Conservation (phyloP, 2,329 filamentous ascomycete species). For the Ophiobolus disseminans region DNA sequence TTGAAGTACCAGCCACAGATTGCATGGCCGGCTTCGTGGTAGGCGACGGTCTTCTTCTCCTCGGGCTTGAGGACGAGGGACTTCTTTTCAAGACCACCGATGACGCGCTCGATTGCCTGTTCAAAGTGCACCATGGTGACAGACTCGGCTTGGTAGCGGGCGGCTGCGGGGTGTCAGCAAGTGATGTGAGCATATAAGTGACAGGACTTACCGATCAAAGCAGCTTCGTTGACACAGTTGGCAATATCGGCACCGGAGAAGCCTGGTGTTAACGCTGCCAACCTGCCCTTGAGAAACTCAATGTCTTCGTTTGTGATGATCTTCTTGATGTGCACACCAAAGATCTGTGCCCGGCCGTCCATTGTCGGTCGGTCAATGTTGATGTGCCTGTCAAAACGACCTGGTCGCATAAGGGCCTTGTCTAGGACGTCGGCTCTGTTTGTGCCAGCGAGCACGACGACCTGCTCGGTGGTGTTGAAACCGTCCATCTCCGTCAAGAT, state of each 20-base stretch:
- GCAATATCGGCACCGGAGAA: slow-evolving; percentile 98
- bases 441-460: slow-evolving; percentile 95
- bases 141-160: slow-evolving; percentile 77
- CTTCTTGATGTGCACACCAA: slow-evolving; percentile 91
- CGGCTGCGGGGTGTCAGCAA: slow-evolving; percentile 68
- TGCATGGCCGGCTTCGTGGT: slow-evolving; percentile 97
- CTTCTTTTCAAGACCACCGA: slow-evolving; percentile 97
- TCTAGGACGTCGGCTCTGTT: slow-evolving; percentile 95
- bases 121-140: slow-evolving; percentile 94
- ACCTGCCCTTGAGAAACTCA: slow-evolving; percentile 83
- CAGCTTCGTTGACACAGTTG: slow-evolving; percentile 97
- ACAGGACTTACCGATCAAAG: slow-evolving; percentile 81
- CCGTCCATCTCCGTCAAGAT: slow-evolving; percentile 99
- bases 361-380: slow-evolving; percentile 94
- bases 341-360: slow-evolving; percentile 95
- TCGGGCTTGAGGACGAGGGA: slow-evolving; percentile 90
- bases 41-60: slow-evolving; percentile 95
- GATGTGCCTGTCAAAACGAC: slow-evolving; percentile 96
- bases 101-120: slow-evolving; percentile 94
- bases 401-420: slow-evolving; percentile 93
- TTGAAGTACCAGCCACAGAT: slow-evolving; percentile 99
- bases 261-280: slow-evolving; percentile 91
- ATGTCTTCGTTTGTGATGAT: slow-evolving; percentile 92
- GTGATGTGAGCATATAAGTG: background rate
- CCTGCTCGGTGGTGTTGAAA: slow-evolving; percentile 95